Percentiles rank a stretch among this genome's conserved stretches.
phyloP scores from a whole-genome alignment of 2,329 filamentous ascomycete species.

The Trichoderma sp. region DNA sequence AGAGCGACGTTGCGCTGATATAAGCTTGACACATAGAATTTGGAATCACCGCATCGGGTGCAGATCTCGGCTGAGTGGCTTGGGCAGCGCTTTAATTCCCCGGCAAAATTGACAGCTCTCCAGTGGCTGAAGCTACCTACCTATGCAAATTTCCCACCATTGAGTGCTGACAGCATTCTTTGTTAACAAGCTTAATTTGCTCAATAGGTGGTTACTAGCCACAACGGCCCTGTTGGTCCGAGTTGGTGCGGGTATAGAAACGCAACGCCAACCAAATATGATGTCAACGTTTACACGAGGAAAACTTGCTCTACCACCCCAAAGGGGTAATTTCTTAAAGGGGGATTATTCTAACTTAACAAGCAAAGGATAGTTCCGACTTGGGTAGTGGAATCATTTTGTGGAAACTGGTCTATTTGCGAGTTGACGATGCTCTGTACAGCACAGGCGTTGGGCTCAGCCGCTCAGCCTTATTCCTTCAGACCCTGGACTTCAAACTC shows the following conservation, averaged over 20 bases:
- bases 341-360: neutral
- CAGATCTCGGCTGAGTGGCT: neutral
- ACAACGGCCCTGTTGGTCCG: neutral
- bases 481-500: neutral
- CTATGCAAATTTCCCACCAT: neutral
- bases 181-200: neutral
- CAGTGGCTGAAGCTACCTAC: neutral
- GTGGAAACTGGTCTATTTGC: neutral
- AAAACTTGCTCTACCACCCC: neutral
- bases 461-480: slow-evolving; percentile 3
- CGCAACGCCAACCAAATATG: neutral
- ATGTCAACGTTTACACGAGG: neutral
- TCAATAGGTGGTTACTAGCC: neutral
- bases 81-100: neutral
- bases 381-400: neutral
- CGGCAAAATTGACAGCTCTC: neutral
- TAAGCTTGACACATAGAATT: slow-evolving; percentile 19
- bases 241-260: neutral
- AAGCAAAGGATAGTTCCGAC: neutral
- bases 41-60: neutral
- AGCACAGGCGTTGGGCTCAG: neutral
- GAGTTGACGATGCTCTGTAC: neutral
- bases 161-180: slow-evolving; percentile 2
- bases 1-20: neutral
- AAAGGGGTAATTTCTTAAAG: neutral